Evolutionary conservation across 2,329 filamentous ascomycete genomes (phyloP).

Genomic region (Colletotrichum sojae): DNA sequence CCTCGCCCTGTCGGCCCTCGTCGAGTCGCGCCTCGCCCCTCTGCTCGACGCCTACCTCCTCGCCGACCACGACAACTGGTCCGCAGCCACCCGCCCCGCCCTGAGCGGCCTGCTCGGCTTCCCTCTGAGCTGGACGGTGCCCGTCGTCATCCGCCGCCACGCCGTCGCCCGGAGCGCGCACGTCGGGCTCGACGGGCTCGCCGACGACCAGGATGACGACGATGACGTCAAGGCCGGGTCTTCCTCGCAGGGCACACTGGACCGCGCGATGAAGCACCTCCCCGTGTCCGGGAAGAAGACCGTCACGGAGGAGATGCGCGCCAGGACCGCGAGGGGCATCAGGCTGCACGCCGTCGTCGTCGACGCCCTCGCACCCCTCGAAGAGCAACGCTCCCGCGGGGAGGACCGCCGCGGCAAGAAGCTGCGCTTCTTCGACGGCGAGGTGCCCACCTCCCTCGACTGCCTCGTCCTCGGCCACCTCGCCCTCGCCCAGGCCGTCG

Average conservation of each 20-base stretch:
- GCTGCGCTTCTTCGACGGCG: conserved; percentile 49
- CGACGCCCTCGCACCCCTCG: conserved; percentile 80
- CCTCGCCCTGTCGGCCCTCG: conserved; percentile 74
- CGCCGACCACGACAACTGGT: conserved; percentile 91
- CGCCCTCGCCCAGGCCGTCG: conserved; percentile 74
- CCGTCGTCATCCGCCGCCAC: conserved; percentile 77
- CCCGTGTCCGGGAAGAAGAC: conserved; percentile 64
- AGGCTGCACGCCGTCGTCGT: conserved; percentile 80
- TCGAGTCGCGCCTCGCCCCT: conserved; percentile 81
- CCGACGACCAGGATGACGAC: conserved; percentile 64
- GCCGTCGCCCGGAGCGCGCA: conserved; percentile 80
- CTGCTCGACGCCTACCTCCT: conserved; percentile 91
- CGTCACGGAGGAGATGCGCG: conserved; percentile 73
- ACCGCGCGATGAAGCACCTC: conserved; percentile 43
- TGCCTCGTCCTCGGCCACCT: conserved; percentile 87
- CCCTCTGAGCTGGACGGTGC: conserved; percentile 89
- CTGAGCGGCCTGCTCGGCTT: conserved; percentile 87
- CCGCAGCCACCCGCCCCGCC: conserved; percentile 80
- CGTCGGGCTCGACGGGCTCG: conserved; percentile 77
- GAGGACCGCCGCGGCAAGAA: conserved; percentile 41
- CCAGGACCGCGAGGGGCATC: conserved; percentile 81
- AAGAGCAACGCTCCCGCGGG: conserved; percentile 63
- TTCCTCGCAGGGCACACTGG: conserved; percentile 44
- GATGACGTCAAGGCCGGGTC: conserved; percentile 50
- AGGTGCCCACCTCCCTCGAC: conserved; percentile 75